Percentiles rank a stretch among this genome's conserved stretches.
Conservation (phyloP, 140 eudicot species). For the Bidens hawaiensis region DNA sequence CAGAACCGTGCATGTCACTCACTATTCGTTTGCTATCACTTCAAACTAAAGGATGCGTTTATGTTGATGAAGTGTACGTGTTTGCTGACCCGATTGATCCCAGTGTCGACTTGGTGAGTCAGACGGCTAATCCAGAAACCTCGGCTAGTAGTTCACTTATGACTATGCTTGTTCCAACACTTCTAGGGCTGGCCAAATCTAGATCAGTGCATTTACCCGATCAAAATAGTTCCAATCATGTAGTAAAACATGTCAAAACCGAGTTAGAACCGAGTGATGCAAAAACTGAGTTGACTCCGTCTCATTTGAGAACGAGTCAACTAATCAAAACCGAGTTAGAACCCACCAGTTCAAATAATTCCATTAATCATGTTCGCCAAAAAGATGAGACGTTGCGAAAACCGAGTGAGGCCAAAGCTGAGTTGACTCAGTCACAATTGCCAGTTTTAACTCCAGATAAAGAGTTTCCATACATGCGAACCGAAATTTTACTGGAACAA, state of each 20-base stretch:
- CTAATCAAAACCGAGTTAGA: slow-evolving; percentile 19
- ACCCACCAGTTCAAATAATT: slow-evolving; percentile 21
- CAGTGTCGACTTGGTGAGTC: slow-evolving; percentile 36
- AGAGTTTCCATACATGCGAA: slow-evolving; percentile 16
- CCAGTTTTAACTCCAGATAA: slow-evolving; percentile 13
- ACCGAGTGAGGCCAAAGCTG: slow-evolving; percentile 14
- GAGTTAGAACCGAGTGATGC: slow-evolving; percentile 16
- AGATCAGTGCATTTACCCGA: slow-evolving; percentile 30
- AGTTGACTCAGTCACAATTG: slow-evolving; percentile 12
- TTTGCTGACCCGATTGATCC: slow-evolving; percentile 61
- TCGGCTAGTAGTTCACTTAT: slow-evolving; percentile 60
- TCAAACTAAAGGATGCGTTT: slow-evolving; percentile 50
- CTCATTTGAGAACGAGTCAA: too few relatives aligned
- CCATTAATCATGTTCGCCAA: slow-evolving; percentile 15
- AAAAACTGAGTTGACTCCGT: too few relatives aligned
- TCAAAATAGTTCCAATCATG: slow-evolving; percentile 28
- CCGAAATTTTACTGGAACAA: slow-evolving; percentile 60
- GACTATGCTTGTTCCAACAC: slow-evolving; percentile 89
- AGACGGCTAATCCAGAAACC: slow-evolving; percentile 20
- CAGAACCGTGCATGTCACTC: slow-evolving; percentile 64
- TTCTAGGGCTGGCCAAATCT: slow-evolving; percentile 66
- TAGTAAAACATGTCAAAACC: slow-evolving; percentile 24
- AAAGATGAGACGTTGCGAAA: slow-evolving; percentile 21
- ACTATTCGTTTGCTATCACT: slow-evolving; percentile 76
- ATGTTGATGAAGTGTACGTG: slow-evolving; percentile 73